Conservation (phyloP, 2,329 filamentous ascomycete genomes). For the Alternaria burnsii region DNA sequence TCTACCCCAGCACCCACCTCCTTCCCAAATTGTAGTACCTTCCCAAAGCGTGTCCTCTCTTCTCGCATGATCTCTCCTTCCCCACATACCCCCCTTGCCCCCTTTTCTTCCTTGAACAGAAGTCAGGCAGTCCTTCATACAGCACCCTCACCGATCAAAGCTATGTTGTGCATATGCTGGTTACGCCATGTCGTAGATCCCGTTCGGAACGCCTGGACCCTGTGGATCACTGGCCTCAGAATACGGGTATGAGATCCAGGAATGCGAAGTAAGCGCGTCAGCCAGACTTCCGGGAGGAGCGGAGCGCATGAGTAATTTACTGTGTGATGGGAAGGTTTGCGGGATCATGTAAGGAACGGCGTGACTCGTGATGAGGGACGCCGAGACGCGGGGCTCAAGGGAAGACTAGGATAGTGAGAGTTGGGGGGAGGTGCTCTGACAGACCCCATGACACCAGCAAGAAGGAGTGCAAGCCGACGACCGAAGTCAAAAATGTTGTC, state of each 20-base stretch:
- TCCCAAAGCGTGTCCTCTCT: not conserved
- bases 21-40: not conserved
- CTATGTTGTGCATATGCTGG: not conserved
- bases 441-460: not conserved
- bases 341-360: not conserved
- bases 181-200: constrained; percentile 5
- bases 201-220: not conserved
- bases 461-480: not conserved
- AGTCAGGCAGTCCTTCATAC: not conserved
- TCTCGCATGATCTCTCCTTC: not conserved
- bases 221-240: constrained; percentile 1
- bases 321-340: not conserved
- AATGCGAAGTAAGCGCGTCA: not conserved
- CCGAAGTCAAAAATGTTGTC: not conserved
- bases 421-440: not conserved
- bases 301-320: not conserved
- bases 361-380: not conserved
- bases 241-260: not conserved
- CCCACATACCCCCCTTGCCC: not conserved
- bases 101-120: not conserved
- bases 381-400: not conserved
- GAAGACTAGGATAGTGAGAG: not conserved
- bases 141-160: not conserved
- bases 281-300: not conserved
- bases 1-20: not conserved